Base-by-base conservation (phyloP, 768 basidiomycete species). In the Suillus subalutaceus region DNA sequence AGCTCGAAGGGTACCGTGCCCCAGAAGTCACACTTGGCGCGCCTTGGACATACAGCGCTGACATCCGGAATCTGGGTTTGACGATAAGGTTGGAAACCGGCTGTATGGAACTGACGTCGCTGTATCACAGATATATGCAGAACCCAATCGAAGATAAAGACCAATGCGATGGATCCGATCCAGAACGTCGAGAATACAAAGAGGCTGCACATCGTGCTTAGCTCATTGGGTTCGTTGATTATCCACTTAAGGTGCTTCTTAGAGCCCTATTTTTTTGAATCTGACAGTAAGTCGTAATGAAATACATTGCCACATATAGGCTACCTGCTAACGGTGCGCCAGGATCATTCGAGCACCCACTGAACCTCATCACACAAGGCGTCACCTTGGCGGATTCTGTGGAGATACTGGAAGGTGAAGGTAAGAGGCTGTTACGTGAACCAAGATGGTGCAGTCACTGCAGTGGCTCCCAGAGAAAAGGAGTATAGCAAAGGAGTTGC, bases 11-110 rank as follows among this genome's bases (percentile, higher is more conserved):
- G 2, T 32, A 70, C 38, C 66, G 66, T 26, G 72, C 72, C 9
- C 72, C 74, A 4, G 72, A 74, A 63, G 66, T 74, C 23, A 67
- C 68, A 53, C 71, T 74, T 40, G 60, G 65, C 6, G 66, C 61
- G 30, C 63, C 65, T 13, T 67, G 72, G 71, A 16, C 57, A 68
- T 9, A 43, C 18, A 50, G 68, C 12, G 64, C 69, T 30, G 73
- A 75, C 44, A 74, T 75, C n/a, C 73, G 69, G 72, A 66, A 65
- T 38, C 52, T 73, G 16, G 73, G 73, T 48, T 74, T 72, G 37
- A 38, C 70, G 18, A 69, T 70, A 57, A 53, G 64, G 20, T 56
- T 37, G 9, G 55, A 2, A 56, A 35, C 10, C 10, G 18, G 32
- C 9, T 4, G 32, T 10, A 35, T 18, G 23, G 30, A 55, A 18